Conservation (phyloP, 2,329 filamentous ascomycete genomes). For the Annulohypoxylon truncatum region DNA sequence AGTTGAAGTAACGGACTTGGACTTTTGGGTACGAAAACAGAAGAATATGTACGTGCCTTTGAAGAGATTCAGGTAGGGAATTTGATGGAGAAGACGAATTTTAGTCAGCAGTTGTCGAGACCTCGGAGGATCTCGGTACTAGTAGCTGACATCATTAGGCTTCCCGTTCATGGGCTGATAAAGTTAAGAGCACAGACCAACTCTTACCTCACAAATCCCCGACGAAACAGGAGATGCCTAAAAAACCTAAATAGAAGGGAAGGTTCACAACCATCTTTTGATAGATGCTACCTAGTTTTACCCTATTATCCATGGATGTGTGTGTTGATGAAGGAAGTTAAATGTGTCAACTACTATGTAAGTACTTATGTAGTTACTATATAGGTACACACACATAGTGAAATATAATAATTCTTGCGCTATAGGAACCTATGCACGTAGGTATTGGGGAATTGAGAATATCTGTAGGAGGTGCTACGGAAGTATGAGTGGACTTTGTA, state of each 20-base stretch:
- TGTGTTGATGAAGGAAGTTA: not conserved
- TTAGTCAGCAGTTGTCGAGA: not conserved
- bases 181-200: slow-evolving; percentile 28
- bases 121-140: not conserved
- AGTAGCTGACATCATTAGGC: slow-evolving; percentile 37
- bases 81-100: not conserved
- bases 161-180: slow-evolving; percentile 1
- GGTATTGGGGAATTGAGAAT: no score
- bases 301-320: not conserved
- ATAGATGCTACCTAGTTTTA: not conserved
- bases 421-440: no score
- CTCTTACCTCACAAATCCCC: slow-evolving; percentile 29
- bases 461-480: no score
- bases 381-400: no score
- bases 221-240: not conserved
- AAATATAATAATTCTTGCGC: no score
- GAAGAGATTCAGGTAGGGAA: not conserved
- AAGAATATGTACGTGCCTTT: not conserved
- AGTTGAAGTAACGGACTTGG: not conserved
- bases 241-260: not conserved
- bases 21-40: not conserved
- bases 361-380: no score
- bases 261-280: not conserved
- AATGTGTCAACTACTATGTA: no score
- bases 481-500: slow-evolving; percentile 2